phyloP scores from a whole-genome alignment of 2,329 filamentous ascomycete species.

The Ophiostoma pallidulum region DNA sequence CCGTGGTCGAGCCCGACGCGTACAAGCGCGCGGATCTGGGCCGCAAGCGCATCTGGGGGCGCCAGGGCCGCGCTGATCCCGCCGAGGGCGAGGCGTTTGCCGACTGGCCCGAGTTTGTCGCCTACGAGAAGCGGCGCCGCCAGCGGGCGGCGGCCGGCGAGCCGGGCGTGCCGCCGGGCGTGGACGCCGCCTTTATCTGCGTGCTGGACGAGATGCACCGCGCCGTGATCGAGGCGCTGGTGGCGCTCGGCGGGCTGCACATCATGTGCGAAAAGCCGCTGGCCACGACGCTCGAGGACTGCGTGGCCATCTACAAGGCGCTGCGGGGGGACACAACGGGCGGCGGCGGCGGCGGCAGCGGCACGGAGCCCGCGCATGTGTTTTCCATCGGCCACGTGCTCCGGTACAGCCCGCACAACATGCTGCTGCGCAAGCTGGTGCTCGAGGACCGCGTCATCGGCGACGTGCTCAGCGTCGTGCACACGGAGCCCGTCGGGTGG shows the following conservation, averaged over 20 bases:
- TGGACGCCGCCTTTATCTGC: slow-evolving; percentile 54
- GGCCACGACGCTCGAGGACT: slow-evolving; percentile 68
- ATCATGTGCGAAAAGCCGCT: slow-evolving; percentile 95
- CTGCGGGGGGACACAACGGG: slow-evolving; percentile 30
- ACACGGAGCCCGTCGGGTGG: slow-evolving; percentile 91
- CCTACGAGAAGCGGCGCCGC: slow-evolving; percentile 58
- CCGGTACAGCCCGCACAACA: slow-evolving; percentile 87
- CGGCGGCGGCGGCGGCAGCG: slow-evolving; percentile 19
- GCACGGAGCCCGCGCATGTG: slow-evolving; percentile 29
- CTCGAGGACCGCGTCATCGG: slow-evolving; percentile 69
- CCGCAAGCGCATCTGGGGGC: slow-evolving; percentile 62
- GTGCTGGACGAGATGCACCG: slow-evolving; percentile 85
- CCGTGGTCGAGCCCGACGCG: slow-evolving; percentile 70
- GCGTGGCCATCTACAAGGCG: slow-evolving; percentile 61
- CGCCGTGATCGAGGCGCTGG: slow-evolving; percentile 66
- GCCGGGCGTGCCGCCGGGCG: slow-evolving; percentile 36
- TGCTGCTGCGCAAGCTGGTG: slow-evolving; percentile 68
- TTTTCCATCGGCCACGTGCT: slow-evolving; percentile 94
- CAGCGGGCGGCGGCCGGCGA: slow-evolving; percentile 36
- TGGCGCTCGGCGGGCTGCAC: slow-evolving; percentile 58
- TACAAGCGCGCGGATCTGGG: slow-evolving; percentile 70
- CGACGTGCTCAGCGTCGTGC: slow-evolving; percentile 75
- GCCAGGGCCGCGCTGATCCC: slow-evolving; percentile 27
- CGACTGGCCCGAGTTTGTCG: slow-evolving; percentile 67
- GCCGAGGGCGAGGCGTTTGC: slow-evolving; percentile 58